phyloP scores from a whole-genome alignment of 2,329 filamentous ascomycete species.

The Chaetomiaceae sp. region DNA sequence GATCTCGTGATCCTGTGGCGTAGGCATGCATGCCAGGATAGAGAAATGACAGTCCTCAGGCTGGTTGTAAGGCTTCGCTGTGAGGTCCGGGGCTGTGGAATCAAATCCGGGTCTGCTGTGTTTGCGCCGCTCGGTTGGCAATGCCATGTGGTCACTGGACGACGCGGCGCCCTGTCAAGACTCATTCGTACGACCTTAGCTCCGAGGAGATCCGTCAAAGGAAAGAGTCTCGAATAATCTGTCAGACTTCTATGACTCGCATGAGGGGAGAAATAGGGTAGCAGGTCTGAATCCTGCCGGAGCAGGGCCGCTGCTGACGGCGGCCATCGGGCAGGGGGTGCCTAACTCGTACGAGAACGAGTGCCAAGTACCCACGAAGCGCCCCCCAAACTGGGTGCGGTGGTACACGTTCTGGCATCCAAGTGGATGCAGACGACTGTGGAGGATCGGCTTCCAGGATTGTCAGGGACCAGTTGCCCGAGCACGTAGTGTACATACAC shows the following conservation, averaged over 20 bases:
- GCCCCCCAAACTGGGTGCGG: too few species aligned
- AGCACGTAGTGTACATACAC: too few species aligned
- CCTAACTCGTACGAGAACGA: too few species aligned
- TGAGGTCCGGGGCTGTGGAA: neutral
- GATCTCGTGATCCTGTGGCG: conserved; percentile 5
- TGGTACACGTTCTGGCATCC: neutral
- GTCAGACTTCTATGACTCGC: neutral
- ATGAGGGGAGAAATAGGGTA: neutral
- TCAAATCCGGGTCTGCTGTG: too few species aligned
- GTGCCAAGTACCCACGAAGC: too few species aligned
- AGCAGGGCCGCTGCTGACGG: neutral
- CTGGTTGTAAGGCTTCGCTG: too few species aligned
- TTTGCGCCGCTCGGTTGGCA: too few species aligned
- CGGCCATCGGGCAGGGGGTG: neutral
- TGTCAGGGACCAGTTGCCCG: too few species aligned
- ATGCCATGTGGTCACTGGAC: neutral
- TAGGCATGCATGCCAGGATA: neutral
- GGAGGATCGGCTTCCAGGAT: neutral
- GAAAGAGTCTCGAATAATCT: neutral
- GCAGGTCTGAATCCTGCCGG: neutral
- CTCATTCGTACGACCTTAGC: neutral
- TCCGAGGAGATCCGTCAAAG: neutral
- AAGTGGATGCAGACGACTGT: neutral
- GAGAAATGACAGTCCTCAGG: too few species aligned
- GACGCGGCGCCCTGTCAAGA: neutral